These are phyloP conservation scores for Xylariaceae sp. DNA, from an alignment of 2,329 filamentous ascomycete genomes.

Conservation along the genomic window DNA sequence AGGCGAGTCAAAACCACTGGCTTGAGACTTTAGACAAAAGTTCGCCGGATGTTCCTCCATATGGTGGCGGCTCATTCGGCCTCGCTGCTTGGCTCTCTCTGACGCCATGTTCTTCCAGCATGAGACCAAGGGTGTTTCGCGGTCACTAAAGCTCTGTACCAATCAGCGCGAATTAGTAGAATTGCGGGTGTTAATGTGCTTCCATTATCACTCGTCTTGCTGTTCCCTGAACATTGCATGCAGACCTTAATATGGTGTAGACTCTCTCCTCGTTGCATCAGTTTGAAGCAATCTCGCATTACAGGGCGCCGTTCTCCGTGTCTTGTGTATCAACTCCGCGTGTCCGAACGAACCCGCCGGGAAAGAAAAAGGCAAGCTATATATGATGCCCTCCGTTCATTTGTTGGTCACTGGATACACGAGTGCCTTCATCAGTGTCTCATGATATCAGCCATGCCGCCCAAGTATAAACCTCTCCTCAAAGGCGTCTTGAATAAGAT, in stretches of 20 bases:
- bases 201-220: conserved; percentile 1
- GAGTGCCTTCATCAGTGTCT: too few relatives aligned
- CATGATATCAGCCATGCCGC: too few relatives aligned
- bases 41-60: neutral
- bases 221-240: neutral
- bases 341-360: conserved; percentile 7
- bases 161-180: neutral
- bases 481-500: neutral
- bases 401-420: too few relatives aligned
- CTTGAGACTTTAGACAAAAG: neutral
- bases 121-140: neutral
- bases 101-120: neutral
- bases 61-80: neutral
- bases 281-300: conserved; percentile 15
- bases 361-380: neutral
- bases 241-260: neutral
- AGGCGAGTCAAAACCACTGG: neutral
- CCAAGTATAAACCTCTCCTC: too few relatives aligned
- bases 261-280: neutral
- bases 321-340: conserved; percentile 1
- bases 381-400: conserved; percentile 1
- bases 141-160: neutral
- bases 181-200: neutral
- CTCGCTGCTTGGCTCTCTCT: neutral
- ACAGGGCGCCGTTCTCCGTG: conserved; percentile 12